Evolutionary conservation across 23 red algal species (phyloP).

Genomic region (Gracilariopsis chorda): DNA sequence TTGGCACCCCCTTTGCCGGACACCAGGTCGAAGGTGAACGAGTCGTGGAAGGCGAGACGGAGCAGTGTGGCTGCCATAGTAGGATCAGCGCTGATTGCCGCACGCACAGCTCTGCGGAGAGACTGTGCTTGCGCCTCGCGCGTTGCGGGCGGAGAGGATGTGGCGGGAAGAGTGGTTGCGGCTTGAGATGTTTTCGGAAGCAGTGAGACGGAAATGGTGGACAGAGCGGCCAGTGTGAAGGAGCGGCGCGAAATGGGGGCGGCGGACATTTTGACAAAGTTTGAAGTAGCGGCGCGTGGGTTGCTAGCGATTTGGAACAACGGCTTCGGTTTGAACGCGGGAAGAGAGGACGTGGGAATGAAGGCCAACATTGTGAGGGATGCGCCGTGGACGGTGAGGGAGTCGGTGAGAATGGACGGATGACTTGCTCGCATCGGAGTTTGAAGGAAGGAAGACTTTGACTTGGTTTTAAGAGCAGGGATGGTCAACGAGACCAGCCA

Average conservation of each 20-base stretch:
- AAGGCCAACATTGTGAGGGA: background rate
- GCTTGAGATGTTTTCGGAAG: background rate
- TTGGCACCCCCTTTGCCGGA: background rate
- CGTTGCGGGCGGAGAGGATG: background rate
- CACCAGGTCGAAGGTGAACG: background rate
- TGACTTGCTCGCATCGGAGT: background rate
- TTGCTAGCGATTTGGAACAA: background rate
- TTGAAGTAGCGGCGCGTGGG: background rate
- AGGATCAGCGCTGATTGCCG: background rate
- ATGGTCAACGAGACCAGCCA: too few relatives aligned
- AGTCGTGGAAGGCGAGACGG: background rate
- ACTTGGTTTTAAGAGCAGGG: too few relatives aligned
- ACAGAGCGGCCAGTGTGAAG: background rate
- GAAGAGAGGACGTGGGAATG: background rate
- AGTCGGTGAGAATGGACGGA: background rate
- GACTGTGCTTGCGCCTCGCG: background rate
- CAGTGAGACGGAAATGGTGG: background rate
- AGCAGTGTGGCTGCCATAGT: slow-evolving; percentile 16
- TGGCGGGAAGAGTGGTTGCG: background rate
- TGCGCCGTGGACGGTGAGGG: background rate
- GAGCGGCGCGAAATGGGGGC: background rate
- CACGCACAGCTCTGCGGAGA: background rate
- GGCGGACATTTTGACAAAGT: background rate
- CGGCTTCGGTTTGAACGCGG: background rate
- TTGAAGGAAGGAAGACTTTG: too few relatives aligned